Evolutionary conservation across 495 filamentous ascomycete genomes (phyloP), one percentile per base, ranked within the genome.

Genomic region (Penicillium angulare): DNA sequence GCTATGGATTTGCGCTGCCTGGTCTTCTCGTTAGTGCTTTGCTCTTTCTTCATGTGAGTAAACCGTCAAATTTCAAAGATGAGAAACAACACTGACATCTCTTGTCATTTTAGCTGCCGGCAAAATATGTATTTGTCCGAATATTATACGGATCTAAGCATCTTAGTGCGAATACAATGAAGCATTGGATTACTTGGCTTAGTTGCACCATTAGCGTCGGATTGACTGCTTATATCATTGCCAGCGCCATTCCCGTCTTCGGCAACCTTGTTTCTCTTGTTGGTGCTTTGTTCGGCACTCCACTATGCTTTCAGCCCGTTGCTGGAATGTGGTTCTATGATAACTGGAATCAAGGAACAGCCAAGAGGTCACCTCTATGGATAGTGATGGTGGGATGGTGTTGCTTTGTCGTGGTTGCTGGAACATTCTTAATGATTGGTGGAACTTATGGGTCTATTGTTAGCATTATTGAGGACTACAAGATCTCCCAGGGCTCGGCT

Each of bases 1-100:
- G 80, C 3, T 92, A 86, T 57, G 87, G 86, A 6, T 65, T 91
- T 46, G 87, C 85, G 5, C 56, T 86, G 5, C 88, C 87, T n/a
- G 84, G 60, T 5, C 18, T 66, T 24, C 21, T 65, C n/a, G 63
- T 62, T 4, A 60, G 47, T 13, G 59, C 57, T 18, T 56, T 56
- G 10, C 44, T 66, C 7, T 52, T 63, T 20, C 23, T 61, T 26
- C 69, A 71, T 48, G 67, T 70, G 47, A 48, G 61, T 54, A 0
- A 10, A 85, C 48, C 77, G 81, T 56, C 78, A 80, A 60, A 17
- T 10, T 21, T 13, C 12, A 3, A 2, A 12, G 6, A 21, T 12
- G 18, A 41, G 4, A 27, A n/a, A n/a, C n/a, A n/a, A n/a, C n/a
- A n/a, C n/a, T n/a, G n/a, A n/a, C n/a, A n/a, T n/a, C n/a, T n/a